Base-by-base conservation (phyloP, 495 filamentous ascomycete species). In the Hyaloscypha bicolor region DNA sequence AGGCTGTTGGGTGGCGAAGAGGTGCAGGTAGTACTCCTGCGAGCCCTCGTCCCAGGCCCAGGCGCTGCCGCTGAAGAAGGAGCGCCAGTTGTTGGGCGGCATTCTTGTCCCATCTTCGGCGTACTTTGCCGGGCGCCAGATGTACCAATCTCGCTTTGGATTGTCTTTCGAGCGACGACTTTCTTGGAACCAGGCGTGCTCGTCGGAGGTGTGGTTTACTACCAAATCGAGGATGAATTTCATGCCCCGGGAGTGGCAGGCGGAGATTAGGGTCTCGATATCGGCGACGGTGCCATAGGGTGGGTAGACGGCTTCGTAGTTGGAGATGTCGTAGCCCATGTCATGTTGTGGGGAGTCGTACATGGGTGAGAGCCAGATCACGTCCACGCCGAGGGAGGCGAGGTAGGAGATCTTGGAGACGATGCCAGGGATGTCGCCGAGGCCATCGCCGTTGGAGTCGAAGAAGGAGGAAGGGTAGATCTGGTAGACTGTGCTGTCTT, bases 161-260 rank as follows among this genome's bases (percentile, higher is more conserved):
- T 82, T 88, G 55, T 83, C 77, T 67, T 81, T 87, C n/a, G 85
- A 88, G 33, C 82, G 83, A 57, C 86, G 79, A 5, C 87, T 90
- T 61, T 91, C 84, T 68, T 85, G 80, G 76, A 93, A 93, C 90
- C 91, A 93, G 21, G 81, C 82, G 68, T 92, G 89, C 76, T 92
- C 82, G 63, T 91, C 85, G 6, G 86, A 89, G 12, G 89, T 92
- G 73, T 93, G 91, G 70, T 93, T 93, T 51, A 91, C 82, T 1
- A 93, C 90, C 16, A 93, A 76, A 71, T 93, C 90, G 72, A 93
- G 83, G 19, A 93, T 82, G 29, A 93, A 70, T 68, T 84, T 88
- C 87, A 93, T 90, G 4, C 82, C 87, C 9, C 87, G 80, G 4
- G 76, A 65, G 63, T 87, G 80, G 51, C 76, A 78, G 33, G 81